Conservation (phyloP, 2,329 filamentous ascomycete species). For the Paraphaeosphaeria sporulosa region DNA sequence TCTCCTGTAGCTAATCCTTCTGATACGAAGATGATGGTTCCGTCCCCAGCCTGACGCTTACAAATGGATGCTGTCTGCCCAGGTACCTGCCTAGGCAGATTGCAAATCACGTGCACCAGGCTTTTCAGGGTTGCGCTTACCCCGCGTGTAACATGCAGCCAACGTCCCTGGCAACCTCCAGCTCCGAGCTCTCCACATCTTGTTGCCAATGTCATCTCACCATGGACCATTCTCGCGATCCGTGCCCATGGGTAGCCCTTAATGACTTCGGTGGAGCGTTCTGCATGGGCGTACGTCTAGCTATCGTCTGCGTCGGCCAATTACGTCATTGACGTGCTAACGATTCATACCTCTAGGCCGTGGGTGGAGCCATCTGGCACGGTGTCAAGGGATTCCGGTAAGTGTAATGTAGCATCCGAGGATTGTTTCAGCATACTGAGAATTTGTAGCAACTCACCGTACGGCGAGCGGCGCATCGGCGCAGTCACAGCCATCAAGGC, state of each 20-base stretch:
- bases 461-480: slow-evolving; percentile 92
- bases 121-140: slow-evolving; percentile 12
- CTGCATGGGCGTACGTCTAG: slow-evolving; percentile 82
- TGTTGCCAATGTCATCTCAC: slow-evolving; percentile 18
- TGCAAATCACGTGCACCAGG: slow-evolving; percentile 9
- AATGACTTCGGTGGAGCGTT: slow-evolving; percentile 97
- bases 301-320: slow-evolving; percentile 2
- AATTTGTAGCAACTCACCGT: slow-evolving; percentile 51
- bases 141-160: slow-evolving; percentile 12
- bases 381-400: slow-evolving; percentile 76
- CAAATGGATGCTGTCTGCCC: background rate
- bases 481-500: slow-evolving; percentile 94
- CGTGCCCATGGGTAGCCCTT: slow-evolving; percentile 92
- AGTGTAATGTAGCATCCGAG: background rate
- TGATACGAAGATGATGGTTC: background rate
- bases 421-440: background rate
- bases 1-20: background rate
- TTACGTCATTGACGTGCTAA: slow-evolving; percentile 23
- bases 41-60: background rate
- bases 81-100: background rate
- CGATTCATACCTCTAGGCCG: slow-evolving; percentile 27
- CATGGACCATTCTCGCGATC: slow-evolving; percentile 94
- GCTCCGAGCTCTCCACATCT: slow-evolving; percentile 15
- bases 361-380: slow-evolving; percentile 75
- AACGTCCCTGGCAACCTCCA: slow-evolving; percentile 13